phyloP scores from a whole-genome alignment of 2,329 filamentous ascomycete species.

The Cladosporium sp. region DNA sequence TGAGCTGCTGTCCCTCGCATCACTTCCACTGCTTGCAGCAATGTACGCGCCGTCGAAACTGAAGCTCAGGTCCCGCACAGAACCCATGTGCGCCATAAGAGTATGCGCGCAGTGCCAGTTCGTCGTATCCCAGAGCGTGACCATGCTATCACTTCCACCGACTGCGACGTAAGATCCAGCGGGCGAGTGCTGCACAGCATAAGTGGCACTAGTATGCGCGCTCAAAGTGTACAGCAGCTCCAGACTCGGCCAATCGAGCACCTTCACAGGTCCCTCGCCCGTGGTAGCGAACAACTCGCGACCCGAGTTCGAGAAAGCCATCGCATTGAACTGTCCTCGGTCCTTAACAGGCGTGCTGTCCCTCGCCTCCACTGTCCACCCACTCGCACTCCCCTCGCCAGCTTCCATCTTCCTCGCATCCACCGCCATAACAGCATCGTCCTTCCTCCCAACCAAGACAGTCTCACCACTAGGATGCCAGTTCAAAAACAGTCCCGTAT shows the following conservation, averaged over 20 bases:
- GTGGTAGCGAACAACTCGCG: conserved; percentile 67
- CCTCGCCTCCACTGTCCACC: conserved; percentile 16
- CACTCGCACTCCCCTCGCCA: not conserved
- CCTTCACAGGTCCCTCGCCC: conserved; percentile 65
- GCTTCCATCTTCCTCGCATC: conserved; percentile 25
- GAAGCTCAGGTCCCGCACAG: conserved; percentile 70
- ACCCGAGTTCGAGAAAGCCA: conserved; percentile 70
- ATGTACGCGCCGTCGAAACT: conserved; percentile 74
- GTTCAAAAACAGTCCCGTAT: conserved; percentile 45
- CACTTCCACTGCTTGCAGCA: conserved; percentile 57
- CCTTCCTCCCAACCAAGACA: conserved; percentile 70
- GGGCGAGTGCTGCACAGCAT: conserved; percentile 66
- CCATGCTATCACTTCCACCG: conserved; percentile 70
- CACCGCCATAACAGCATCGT: conserved; percentile 37
- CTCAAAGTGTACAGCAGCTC: conserved; percentile 56
- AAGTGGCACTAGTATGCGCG: conserved; percentile 69
- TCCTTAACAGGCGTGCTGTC: conserved; percentile 23
- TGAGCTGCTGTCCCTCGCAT: conserved; percentile 57
- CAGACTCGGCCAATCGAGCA: conserved; percentile 64
- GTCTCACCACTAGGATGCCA: conserved; percentile 70
- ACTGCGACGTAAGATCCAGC: conserved; percentile 68
- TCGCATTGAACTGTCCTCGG: conserved; percentile 60
- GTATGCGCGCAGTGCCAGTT: conserved; percentile 74
- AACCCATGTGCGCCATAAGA: conserved; percentile 61
- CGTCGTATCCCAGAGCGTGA: conserved; percentile 72